Percentiles rank a stretch among this genome's conserved stretches.
These are phyloP conservation scores for Trifolium fragiferum DNA, from an alignment of 306 rosid genomes.

Conservation along the genomic window DNA sequence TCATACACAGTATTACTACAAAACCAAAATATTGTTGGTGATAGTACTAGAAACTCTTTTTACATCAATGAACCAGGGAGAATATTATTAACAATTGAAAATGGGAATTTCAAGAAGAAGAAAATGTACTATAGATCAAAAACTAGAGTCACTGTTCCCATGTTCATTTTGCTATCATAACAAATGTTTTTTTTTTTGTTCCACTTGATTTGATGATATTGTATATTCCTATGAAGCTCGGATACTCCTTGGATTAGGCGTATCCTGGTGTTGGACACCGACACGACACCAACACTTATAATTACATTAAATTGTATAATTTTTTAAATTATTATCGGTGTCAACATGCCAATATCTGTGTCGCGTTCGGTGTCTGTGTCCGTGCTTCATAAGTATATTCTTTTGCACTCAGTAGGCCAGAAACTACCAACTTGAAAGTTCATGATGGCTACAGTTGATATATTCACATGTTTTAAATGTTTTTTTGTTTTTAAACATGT, in stretches of 20 bases:
- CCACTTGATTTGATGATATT: slow-evolving; percentile 26
- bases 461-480: slow-evolving; percentile 3
- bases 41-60: slow-evolving; percentile 73
- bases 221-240: too few relatives aligned
- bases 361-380: too few relatives aligned
- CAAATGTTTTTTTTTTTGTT: slow-evolving; percentile 4
- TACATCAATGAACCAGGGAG: slow-evolving; percentile 86
- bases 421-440: slow-evolving; percentile 21
- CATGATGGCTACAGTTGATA: slow-evolving; percentile 30
- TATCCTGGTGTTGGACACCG: too few relatives aligned
- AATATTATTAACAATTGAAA: slow-evolving; percentile 68
- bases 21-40: slow-evolving; percentile 64
- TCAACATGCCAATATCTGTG: too few relatives aligned
- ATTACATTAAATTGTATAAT: too few relatives aligned
- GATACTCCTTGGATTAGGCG: too few relatives aligned
- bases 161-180: slow-evolving; percentile 52
- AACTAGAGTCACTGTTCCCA: slow-evolving; percentile 67
- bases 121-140: slow-evolving; percentile 67
- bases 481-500: slow-evolving; percentile 24
- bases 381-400: too few relatives aligned
- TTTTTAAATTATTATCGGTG: too few relatives aligned
- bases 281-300: too few relatives aligned
- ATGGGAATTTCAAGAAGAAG: slow-evolving; percentile 68
- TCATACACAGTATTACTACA: slow-evolving; percentile 72
- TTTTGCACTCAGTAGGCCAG: too few relatives aligned